Evolutionary conservation across 306 rosid genomes (phyloP).

Genomic region (Albizia julibrissin): DNA sequence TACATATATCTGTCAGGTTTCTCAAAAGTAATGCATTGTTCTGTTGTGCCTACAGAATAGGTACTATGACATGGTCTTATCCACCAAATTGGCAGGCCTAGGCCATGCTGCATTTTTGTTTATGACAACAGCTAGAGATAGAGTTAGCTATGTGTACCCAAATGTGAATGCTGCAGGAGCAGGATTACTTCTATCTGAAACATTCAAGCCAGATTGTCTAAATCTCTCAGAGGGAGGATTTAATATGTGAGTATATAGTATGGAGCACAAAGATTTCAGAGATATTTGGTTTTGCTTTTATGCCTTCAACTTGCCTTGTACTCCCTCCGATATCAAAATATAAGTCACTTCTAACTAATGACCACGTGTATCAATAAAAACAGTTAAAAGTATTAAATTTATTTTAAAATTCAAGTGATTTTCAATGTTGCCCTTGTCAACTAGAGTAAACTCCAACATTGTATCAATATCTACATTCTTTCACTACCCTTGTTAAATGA

Average conservation of each 20-base stretch:
- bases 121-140: constrained; percentile 84
- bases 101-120: constrained; percentile 87
- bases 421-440: no score
- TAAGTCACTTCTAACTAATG: no score
- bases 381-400: no score
- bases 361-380: no score
- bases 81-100: constrained; percentile 84
- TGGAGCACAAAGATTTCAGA: background rate
- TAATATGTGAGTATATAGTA: constrained; percentile 66
- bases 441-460: no score
- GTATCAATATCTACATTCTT: no score
- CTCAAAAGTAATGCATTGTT: constrained; percentile 22
- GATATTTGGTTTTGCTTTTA: background rate
- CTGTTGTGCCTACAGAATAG: constrained; percentile 58
- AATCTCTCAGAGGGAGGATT: constrained; percentile 92
- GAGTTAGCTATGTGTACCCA: constrained; percentile 85
- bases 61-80: constrained; percentile 92
- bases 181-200: constrained; percentile 74
- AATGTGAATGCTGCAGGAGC: constrained; percentile 96
- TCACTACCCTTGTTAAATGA: no score
- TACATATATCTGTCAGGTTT: background rate
- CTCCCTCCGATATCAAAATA: no score
- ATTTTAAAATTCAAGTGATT: no score
- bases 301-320: background rate
- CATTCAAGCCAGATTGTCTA: constrained; percentile 55